Evolutionary conservation across 2,329 filamentous ascomycete genomes (phyloP), one percentile per base, ranked within the genome.

Genomic region (Fusarium irregulare): DNA sequence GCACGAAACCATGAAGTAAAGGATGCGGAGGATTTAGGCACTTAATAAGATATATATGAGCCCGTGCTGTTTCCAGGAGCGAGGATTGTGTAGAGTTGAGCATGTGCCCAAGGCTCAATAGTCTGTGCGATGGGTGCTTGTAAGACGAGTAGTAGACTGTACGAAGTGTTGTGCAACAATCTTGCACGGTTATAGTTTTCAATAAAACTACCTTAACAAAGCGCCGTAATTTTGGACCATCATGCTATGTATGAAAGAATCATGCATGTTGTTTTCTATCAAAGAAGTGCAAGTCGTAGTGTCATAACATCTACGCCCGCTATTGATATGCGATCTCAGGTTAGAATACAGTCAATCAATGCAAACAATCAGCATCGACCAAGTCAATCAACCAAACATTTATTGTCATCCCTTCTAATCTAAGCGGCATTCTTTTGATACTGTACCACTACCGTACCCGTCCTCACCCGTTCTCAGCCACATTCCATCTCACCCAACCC

Each of bases 1-100:
- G 7, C 32, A 60, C 7, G 49, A 69, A 25, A 66, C 56, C 12
- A 9, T 66, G 27, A 40, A 14, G 4, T 60, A 21, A 58, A 59
- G 21, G 16, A 41, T 2, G 4, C 13, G 20, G 11, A 13, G 5
- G 9, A 7, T 10, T 10, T 5, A 12, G 3, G 7, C 13, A n/a
- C n/a, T 14, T 20, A 2, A n/a, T 23, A 25, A 9, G 25, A 12
- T 7, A 11, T 14, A 4, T 6, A 14, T 20, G 7, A 12, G 25
- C 13, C 13, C 10, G 40, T 51, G 9, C 13, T 27, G 7, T 7
- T 10, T 23, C 37, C 23, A 18, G 16, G 16, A 8, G 32, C n/a
- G 32, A 51, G 12, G 14, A 40, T 40, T 25, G 16, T 18, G 16
- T 4, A 27, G 13, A 25, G 47, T 34, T 34, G 11, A 50, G 14